phyloP scores from a whole-genome alignment of 805 yeast species.

The Wickerhamiella parazyma region DNA sequence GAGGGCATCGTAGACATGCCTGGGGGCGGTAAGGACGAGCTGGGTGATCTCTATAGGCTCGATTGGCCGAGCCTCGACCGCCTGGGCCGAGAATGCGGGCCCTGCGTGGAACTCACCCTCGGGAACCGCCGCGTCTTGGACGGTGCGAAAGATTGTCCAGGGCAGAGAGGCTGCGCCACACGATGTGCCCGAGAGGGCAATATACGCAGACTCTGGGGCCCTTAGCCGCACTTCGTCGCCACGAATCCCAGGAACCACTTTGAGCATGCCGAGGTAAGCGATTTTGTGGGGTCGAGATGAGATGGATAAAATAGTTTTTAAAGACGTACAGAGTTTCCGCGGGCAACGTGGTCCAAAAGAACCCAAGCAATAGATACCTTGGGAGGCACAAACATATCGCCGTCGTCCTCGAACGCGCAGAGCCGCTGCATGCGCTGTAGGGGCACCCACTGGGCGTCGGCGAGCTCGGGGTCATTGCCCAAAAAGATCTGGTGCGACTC shows the following conservation, averaged over 20 bases:
- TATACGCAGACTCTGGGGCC: background rate
- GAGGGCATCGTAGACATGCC: conserved; percentile 34
- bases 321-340: conserved; percentile 2
- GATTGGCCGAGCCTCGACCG: conserved; percentile 2
- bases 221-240: conserved; percentile 2
- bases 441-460: conserved; percentile 78
- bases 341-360: conserved; percentile 17
- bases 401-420: conserved; percentile 9
- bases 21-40: conserved; percentile 33
- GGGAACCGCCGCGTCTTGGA: background rate
- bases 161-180: conserved; percentile 3
- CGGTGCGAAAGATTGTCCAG: conserved; percentile 9
- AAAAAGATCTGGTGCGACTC: conserved; percentile 36
- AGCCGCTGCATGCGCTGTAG: conserved; percentile 36
- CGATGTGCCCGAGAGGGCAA: conserved; percentile 7
- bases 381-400: conserved; percentile 22
- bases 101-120: background rate
- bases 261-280: conserved; percentile 2
- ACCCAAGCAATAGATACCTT: conserved; percentile 26
- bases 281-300: background rate
- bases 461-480: conserved; percentile 74
- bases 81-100: background rate
- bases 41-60: conserved; percentile 24
- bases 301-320: background rate
- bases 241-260: conserved; percentile 2